Evolutionary conservation across 2,329 filamentous ascomycete species (phyloP), one percentile per base, ranked within the genome.

Genomic region (Fusarium poae): DNA sequence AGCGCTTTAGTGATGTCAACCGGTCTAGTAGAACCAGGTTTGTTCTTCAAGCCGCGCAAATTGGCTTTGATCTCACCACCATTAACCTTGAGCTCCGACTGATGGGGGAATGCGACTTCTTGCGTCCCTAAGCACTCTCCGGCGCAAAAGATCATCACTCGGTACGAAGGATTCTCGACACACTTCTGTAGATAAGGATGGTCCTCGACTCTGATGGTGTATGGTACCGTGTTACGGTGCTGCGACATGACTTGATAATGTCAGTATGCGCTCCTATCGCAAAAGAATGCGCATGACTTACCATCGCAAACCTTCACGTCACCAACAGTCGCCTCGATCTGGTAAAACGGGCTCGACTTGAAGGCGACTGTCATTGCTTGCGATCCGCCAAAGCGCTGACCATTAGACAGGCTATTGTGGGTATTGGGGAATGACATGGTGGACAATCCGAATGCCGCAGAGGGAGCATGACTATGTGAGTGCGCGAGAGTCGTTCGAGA

Each of bases 1-100:
- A 98, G 83, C 62, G 88, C 86, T 68, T 87, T 83, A 10, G 96
- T 99, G 65, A 99, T 91, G 79, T 99, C 96, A 46, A 93, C 94
- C 10, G 96, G 96, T 74, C 93, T 90, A 40, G 96, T 99, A 44
- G 96, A 97, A 23, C 96, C 96, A 9, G 95, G 93, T 78, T 96
- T 97, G 78, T 97, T 97, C 81, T 99, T 99, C 65, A 99, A 81
- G 6, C 96, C 96, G 71, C 96, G 92, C 71, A 97, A 85, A 77
- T 98, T 99, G n/a, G 92, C 91, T 79, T 95, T 96, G 71, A 97
- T 86, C 59, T 97, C 93, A 34, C 91, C 91, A 12, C 89, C 86
- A 73, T 99, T 99, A 57, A 97, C 88, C 77, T 94, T 95, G 59
- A 99, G 86, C 77, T 99, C 96, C 32, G 96, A 92, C 80, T 97